Percentiles rank a stretch among this genome's conserved stretches.
These are phyloP conservation scores for Lipomyces sp. DNA, from an alignment of 805 yeast genomes.

Conservation along the genomic window DNA sequence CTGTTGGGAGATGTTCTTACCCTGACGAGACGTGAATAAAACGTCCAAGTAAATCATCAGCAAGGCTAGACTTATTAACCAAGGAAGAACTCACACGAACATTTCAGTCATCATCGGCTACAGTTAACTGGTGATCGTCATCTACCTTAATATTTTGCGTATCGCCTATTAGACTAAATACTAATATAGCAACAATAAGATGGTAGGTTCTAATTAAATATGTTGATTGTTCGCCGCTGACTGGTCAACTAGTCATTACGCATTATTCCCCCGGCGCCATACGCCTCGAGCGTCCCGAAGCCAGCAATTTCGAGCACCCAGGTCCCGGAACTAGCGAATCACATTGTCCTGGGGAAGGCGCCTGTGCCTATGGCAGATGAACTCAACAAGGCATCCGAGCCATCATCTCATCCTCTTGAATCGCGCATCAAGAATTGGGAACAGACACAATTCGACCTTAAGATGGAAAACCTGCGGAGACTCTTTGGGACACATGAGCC, in stretches of 20 bases:
- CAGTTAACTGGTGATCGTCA: neutral
- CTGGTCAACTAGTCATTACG: conserved; percentile 21
- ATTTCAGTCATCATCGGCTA: neutral
- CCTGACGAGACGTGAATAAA: too few species aligned
- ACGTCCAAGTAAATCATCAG: too few species aligned
- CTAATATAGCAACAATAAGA: neutral
- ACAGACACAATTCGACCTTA: conserved; percentile 66
- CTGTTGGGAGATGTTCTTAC: too few species aligned
- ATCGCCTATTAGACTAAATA: neutral
- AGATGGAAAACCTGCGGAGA: conserved; percentile 78
- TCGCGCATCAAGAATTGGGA: conserved; percentile 80
- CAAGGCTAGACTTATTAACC: too few species aligned
- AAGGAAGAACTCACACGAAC: neutral
- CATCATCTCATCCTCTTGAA: conserved; percentile 82
- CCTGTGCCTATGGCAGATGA: conserved; percentile 45
- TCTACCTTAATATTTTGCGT: neutral
- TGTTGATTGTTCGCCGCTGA: neutral
- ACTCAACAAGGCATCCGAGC: conserved; percentile 57
- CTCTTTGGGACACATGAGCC: conserved; percentile 94
- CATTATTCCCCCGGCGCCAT: conserved; percentile 18
- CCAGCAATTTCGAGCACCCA: conserved; percentile 20
- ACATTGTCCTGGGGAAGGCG: conserved; percentile 18
- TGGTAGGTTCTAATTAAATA: neutral
- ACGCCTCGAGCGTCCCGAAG: conserved; percentile 26
- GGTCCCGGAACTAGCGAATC: conserved; percentile 28